Evolutionary conservation across 352 stramenopile species (phyloP), one percentile per base, ranked within the genome.

Genomic region (Phytophthora lateralis): DNA sequence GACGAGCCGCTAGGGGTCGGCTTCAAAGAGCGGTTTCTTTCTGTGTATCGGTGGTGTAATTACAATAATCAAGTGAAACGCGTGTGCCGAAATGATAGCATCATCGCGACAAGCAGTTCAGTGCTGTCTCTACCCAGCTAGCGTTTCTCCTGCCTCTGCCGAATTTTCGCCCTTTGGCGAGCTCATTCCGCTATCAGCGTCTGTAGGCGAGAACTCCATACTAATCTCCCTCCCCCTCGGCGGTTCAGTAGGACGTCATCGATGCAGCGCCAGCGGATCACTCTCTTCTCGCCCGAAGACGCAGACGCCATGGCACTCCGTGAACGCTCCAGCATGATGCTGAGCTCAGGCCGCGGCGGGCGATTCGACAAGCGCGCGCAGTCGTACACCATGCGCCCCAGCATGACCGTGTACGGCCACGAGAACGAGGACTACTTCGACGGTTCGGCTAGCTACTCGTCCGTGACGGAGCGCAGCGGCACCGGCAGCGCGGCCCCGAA

Each of bases 201-300:
- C 50, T 68, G 48, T 26, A 26, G 56, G 54, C 29, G 35, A 69
- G 48, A 45, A 32, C 27, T 32, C 27, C 27, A 32, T 32, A 32
- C 27, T 32, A 32, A 32, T 32, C 27, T 14, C 11, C 41, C 10
- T n/a, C 41, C 9, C 11, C 24, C 7, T 35, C 32, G 29, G 17
- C 48, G 35, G 18, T 51, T 45, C 5, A 52, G 14, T 39, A 41
- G 57, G 18, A 27, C 27, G n/a, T 18, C 15, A 38, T 32, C 27
- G 21, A 80, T 77, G 67, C 73, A 90, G 21, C 78, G 77, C 39
- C 79, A 85, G 66, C 79, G 81, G 46, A 73, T 92, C 62, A 91
- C 80, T 10, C 75, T 93, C 35, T 89, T 93, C 54, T 84, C 84
- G 7, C 67, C 63, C 5, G 84, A 85, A 55, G 84, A 91, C 71